Conservation (phyloP, 768 basidiomycete species). For the Mycena galericulata region DNA sequence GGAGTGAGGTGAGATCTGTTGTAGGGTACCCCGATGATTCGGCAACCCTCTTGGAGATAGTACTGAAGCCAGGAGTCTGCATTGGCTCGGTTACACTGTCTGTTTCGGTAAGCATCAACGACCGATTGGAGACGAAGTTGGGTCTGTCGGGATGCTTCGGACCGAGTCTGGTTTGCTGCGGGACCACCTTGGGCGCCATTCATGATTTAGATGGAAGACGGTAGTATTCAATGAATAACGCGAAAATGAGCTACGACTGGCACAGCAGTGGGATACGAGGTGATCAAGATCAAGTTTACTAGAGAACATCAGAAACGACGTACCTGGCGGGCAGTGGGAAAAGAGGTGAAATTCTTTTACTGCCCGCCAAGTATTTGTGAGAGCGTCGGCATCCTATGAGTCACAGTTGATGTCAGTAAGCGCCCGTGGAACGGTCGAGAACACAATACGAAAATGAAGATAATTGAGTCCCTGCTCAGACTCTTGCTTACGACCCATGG, state of each 20-base stretch:
- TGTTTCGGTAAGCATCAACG: not conserved
- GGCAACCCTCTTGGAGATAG: not conserved
- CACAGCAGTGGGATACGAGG: not conserved
- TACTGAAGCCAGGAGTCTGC: not conserved
- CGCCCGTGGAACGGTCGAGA: no score
- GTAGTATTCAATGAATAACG: not conserved
- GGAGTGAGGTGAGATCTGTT: not conserved
- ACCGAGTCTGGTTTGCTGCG: not conserved
- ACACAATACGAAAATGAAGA: no score
- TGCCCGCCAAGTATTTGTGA: no score
- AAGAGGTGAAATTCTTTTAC: no score
- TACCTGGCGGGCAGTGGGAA: no score
- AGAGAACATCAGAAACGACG: no score
- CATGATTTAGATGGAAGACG: not conserved
- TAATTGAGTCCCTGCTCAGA: no score
- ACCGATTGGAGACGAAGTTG: not conserved
- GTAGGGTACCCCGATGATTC: not conserved
- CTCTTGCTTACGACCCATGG: no score
- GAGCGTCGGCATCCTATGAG: no score
- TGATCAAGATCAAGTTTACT: no score
- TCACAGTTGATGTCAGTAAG: no score
- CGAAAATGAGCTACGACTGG: not conserved
- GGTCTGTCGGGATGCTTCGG: not conserved
- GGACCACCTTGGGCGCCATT: not conserved
- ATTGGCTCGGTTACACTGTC: not conserved